These are phyloP conservation scores for Penicillium verhagenii DNA, from an alignment of 495 filamentous ascomycete genomes.

Conservation along the genomic window DNA sequence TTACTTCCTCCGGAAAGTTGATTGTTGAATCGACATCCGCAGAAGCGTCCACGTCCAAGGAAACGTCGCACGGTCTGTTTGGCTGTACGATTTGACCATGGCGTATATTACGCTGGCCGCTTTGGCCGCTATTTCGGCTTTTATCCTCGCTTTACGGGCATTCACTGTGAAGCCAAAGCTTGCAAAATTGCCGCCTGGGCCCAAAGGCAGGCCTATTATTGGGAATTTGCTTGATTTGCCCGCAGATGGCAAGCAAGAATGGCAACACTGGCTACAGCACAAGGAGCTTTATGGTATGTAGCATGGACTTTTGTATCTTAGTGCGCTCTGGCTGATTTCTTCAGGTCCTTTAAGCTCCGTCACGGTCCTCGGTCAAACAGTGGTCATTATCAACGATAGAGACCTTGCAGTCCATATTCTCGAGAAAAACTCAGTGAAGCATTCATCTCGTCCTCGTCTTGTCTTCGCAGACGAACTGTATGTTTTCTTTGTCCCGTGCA, in stretches of 20 bases:
- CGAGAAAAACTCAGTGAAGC: constrained; percentile 27
- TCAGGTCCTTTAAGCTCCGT: constrained; percentile 36
- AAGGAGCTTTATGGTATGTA: background rate
- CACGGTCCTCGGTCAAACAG: constrained; percentile 43
- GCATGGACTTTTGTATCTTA: background rate
- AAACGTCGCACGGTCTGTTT: background rate
- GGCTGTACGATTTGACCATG: background rate
- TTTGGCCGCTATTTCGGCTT: background rate
- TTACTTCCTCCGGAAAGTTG: background rate
- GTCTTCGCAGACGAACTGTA: constrained; percentile 4
- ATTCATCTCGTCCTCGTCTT: background rate
- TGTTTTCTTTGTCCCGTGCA: background rate
- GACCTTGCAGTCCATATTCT: constrained; percentile 40
- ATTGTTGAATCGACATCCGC: background rate
- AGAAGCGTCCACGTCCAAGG: background rate
- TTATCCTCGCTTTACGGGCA: background rate
- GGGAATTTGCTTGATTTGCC: background rate
- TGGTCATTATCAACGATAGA: constrained; percentile 49
- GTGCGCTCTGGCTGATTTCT: background rate
- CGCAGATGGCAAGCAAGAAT: background rate
- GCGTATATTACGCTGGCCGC: background rate
- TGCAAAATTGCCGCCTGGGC: background rate
- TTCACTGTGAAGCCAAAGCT: background rate
- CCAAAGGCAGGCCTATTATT: background rate
- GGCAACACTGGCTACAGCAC: background rate